phyloP scores from a whole-genome alignment of 2,329 filamentous ascomycete genomes.

The Fusarium protoensiforme region DNA sequence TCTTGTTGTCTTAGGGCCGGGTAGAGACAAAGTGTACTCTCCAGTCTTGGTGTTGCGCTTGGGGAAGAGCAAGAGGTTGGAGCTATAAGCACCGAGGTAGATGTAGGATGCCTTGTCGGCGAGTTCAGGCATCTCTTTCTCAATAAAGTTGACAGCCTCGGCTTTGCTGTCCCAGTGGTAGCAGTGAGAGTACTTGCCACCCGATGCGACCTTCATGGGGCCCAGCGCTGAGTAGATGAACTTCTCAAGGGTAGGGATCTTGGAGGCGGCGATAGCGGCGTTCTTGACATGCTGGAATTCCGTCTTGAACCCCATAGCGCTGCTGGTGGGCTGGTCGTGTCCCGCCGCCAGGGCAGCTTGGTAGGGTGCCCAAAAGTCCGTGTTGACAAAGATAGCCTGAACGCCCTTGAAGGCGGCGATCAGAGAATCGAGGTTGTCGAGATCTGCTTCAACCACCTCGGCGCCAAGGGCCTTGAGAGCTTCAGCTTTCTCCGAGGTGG shows the following conservation, averaged over 20 bases:
- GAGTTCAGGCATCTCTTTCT: conserved; percentile 52
- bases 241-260: conserved; percentile 51
- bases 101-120: conserved; percentile 51
- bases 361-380: conserved; percentile 63
- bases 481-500: conserved; percentile 52
- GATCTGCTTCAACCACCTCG: conserved; percentile 57
- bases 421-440: conserved; percentile 53
- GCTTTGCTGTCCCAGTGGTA: conserved; percentile 64
- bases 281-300: conserved; percentile 64
- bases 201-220: conserved; percentile 56
- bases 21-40: conserved; percentile 47
- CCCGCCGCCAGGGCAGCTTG: conserved; percentile 50
- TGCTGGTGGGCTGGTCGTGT: conserved; percentile 47
- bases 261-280: conserved; percentile 61
- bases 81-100: conserved; percentile 38
- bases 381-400: conserved; percentile 62
- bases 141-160: conserved; percentile 57
- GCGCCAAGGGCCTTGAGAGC: conserved; percentile 52
- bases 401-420: conserved; percentile 54
- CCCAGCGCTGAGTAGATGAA: conserved; percentile 63
- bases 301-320: conserved; percentile 54
- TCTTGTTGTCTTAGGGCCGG: conserved; percentile 31
- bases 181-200: conserved; percentile 54
- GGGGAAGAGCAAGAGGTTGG: conserved; percentile 36
- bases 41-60: conserved; percentile 41